Base-by-base conservation (phyloP, 371 early-diverging fungal species). In the Mortierella sp. region DNA sequence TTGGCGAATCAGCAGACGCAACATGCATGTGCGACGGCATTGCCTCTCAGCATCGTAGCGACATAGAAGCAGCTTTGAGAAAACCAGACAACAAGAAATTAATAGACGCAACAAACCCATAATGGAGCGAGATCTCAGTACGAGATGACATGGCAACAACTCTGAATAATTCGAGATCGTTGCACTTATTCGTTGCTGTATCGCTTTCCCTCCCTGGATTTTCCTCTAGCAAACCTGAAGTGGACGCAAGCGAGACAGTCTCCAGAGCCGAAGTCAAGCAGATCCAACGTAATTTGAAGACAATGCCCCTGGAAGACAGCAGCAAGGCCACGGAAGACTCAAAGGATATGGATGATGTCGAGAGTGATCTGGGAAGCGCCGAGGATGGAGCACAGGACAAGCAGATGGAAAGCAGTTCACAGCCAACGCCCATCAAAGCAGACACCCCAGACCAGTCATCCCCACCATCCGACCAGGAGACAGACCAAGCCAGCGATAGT, bases 271-370 rank as follows among this genome's bases (percentile, higher is more conserved):
- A 85, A 31, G 86, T 85, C 72, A 85, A 85, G 60, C 79, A 85
- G 70, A 85, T 85, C 57, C 79, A 79, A 44, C 79, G 80, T 45
- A 78, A 85, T 28, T 73, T 85, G 68, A 85, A 85, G 78, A 85
- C 86, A 19, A 85, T 85, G 86, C 86, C 86, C 19, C 34, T 85
- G 70, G 86, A 85, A 47, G 86, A 85, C 45, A 54, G n/a, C 50
- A 79, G n/a, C 50, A 79, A 76, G 68, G 63, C 26, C 19, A 7
- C 79, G 24, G 71, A 60, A 5, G 48, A 38, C 31, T 54, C 76
- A 73, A 76, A 76, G 58, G 86, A 85, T n/a, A 85, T 85, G 86
- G 86, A 85, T 24, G 84, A 84, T 45, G 86, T 79, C 26, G 82
- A 85, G 70, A 85, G 86, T 28, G 84, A 84, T 44, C 68, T 45